Evolutionary conservation across 1,284 basidiomycete genomes (phyloP), one percentile per base, ranked within the genome.

Genomic region (Heterobasidion annosum): DNA sequence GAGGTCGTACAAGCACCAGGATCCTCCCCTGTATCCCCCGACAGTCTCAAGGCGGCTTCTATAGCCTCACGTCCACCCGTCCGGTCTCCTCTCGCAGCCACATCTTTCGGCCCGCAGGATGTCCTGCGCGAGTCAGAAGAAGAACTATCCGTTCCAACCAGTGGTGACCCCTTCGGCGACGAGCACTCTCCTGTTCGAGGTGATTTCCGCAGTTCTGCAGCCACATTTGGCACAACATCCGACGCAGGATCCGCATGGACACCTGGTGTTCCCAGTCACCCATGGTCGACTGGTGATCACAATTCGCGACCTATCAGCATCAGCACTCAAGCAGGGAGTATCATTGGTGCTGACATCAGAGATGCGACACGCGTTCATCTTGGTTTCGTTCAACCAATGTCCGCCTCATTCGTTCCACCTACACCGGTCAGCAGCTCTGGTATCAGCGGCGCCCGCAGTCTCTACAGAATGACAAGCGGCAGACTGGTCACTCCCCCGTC

Each of bases 81-180:
- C 37, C 77, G 77, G 40, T 88, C 85, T 0, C 88, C 88, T 18
- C 72, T 91, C 48, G 85, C 87, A 13, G 72, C 78, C 2, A 77
- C 78, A 5, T 86, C 86, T 16, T 90, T 89, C 63, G 83, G 81
- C n/a, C 86, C 87, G 0, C 69, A 73, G 44, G 88, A 88, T 62
- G 65, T 85, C 25, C 65, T 79, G 34, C 72, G 66, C 8, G 84
- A 86, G 62, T 65, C 61, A 1, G 77, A 81, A 12, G 78, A 81
- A 57, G 68, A 32, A 16, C 45, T 10, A 6, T 47, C 45, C 18
- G 34, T 68, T 18, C 59, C 64, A n/a, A 51, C 66, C 61, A 63
- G 66, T 52, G 55, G 57, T 33, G 74, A 89, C 70, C 87, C 88
- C 5, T 90, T 90, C 67, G 74, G 76, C 34, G 85, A 90, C 62